A percentile compares a stretch with the other conserved stretches of the same genome.
Evolutionary conservation across 371 early-diverging fungal species (phyloP).

Genomic region (Apophysomyces sp.): DNA sequence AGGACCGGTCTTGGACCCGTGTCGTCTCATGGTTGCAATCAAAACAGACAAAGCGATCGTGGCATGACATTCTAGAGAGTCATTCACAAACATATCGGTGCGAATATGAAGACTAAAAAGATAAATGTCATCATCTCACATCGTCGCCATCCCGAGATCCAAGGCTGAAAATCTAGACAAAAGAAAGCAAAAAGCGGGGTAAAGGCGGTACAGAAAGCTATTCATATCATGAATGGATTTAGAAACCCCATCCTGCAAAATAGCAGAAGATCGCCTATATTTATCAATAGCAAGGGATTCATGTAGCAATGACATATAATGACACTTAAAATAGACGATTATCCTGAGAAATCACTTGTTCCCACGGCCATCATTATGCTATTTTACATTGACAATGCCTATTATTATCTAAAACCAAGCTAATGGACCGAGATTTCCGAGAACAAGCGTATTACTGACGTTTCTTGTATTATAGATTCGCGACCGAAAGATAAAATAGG

Average conservation of each 20-base stretch:
- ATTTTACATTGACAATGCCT: background rate
- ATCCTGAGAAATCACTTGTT: background rate
- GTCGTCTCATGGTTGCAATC: slow-evolving; percentile 1
- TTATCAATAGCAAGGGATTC: background rate
- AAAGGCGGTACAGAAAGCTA: background rate
- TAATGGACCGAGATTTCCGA: background rate
- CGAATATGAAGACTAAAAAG: background rate
- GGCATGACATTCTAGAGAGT: background rate
- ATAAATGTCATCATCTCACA: background rate
- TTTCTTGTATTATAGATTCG: background rate
- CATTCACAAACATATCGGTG: too few species aligned
- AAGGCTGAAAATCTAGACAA: background rate
- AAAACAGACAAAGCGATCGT: background rate
- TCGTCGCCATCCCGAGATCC: background rate
- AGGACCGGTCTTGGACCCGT: background rate
- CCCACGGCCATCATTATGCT: background rate
- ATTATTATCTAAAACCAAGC: background rate
- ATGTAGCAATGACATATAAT: background rate
- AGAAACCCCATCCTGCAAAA: too few species aligned
- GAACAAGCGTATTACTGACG: background rate
- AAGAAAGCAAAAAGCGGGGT: background rate
- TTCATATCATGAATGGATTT: background rate
- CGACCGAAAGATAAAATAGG: background rate
- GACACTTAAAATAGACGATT: background rate
- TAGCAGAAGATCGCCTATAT: background rate